Base-by-base conservation (phyloP, 2,329 filamentous ascomycete genomes). In the Nannizzia gypsea region DNA sequence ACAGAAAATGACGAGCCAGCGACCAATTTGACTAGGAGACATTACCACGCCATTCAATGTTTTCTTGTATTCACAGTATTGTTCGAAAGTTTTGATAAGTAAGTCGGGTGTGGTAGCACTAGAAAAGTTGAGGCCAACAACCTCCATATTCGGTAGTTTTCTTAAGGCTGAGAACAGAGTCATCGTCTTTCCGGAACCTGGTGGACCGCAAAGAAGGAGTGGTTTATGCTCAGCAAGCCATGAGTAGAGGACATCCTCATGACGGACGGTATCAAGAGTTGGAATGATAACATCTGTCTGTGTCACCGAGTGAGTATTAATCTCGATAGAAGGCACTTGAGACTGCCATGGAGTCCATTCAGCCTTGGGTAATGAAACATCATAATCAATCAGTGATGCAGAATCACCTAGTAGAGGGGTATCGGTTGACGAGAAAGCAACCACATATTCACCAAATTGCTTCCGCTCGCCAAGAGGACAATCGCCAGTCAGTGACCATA, bases 41-140 rank as follows among this genome's bases (percentile, higher is more conserved):
- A 99, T 87, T 68, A 96, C 88, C 20, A 97, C 90, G 46, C 93
- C 93, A 70, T 93, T 97, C 55, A 97, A 78, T 0, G 93, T 97
- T 82, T 99, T 99, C 79, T 92, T 95, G 77, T 99, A 99, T 75
- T 99, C 93, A 75, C 93, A 99, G 74, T 99, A 96, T 72, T 99
- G 95, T 76, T 99, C 93, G 66, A 99, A 96, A 0, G 95, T 99
- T 80, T 99, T 99, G 78, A 99, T 91, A 63, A 99, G 83, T 28
- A 99, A 83, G 73, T 99, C 95, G 0, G 93, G 95, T 0, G 93
- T 99, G 0, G 95, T 99, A 1, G 93, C 95, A 67, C 93, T 99
- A 3, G 95, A 99, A 74, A 99, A 99, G 76, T 99, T 99, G 71
- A 99, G 89, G 56, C 93, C 93, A 34, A 99, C 95, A 61, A 96